Percentiles rank a stretch among this genome's conserved stretches.
Conservation (phyloP, 2,329 filamentous ascomycete genomes). For the Penicillium sp. region DNA sequence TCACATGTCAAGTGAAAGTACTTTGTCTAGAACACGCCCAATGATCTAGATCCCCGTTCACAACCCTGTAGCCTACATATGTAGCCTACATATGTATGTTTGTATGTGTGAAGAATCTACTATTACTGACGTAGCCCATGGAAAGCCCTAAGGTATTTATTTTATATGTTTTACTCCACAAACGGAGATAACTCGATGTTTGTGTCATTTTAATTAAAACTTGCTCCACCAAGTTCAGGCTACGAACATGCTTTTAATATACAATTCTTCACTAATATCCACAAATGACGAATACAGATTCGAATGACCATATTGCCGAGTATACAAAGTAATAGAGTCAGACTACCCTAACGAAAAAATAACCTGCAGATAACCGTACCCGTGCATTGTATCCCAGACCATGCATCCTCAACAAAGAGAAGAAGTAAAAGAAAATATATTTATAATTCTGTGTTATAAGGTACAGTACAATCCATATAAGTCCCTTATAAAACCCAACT, state of each 20-base stretch:
- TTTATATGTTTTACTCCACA: neutral
- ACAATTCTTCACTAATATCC: neutral
- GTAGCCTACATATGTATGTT: too few species aligned
- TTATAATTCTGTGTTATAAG: neutral
- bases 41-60: neutral
- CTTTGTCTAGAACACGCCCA: neutral
- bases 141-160: neutral
- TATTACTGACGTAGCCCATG: neutral
- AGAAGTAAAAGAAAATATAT: neutral
- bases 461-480: neutral
- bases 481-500: neutral
- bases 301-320: neutral
- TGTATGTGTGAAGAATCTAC: neutral
- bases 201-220: neutral
- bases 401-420: neutral
- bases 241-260: neutral
- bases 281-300: neutral
- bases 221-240: neutral
- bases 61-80: neutral
- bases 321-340: neutral
- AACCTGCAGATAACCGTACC: neutral
- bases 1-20: neutral
- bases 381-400: slow-evolving; percentile 4
- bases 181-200: neutral
- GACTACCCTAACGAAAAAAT: neutral